These are phyloP conservation scores for Rhododendron mucronatum DNA, from an alignment of 148 eudicot species.

Conservation along the genomic window DNA sequence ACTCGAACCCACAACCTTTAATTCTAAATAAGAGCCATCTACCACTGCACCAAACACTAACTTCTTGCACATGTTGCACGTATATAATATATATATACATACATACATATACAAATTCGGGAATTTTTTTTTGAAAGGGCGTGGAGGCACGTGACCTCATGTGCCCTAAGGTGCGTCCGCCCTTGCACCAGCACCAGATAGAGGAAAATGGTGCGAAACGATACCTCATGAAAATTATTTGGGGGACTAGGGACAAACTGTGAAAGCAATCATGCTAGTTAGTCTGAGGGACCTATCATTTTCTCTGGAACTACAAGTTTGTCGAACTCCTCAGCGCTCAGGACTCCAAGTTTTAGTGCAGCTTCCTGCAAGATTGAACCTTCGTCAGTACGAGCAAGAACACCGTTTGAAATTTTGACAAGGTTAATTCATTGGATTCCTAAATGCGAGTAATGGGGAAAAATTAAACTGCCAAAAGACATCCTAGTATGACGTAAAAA, in stretches of 20 bases:
- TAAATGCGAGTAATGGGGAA: background rate
- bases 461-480: background rate
- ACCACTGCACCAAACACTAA: no score
- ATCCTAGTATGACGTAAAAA: background rate
- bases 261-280: background rate
- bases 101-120: no score
- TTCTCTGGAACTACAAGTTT: constrained; percentile 15
- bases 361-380: constrained; percentile 59
- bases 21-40: no score
- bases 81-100: no score
- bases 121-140: no score
- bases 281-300: constrained; percentile 90
- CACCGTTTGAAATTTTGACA: background rate
- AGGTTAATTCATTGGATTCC: background rate
- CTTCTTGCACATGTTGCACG: no score
- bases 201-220: background rate
- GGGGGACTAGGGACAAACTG: background rate
- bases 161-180: no score
- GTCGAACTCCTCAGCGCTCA: constrained; percentile 82
- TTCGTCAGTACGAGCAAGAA: background rate
- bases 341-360: constrained; percentile 77
- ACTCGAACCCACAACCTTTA: no score
- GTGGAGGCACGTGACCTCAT: no score
- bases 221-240: background rate
- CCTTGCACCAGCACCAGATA: background rate